Conservation (phyloP, 1,284 basidiomycete genomes). For the Papiliotrema fonsecae region DNA sequence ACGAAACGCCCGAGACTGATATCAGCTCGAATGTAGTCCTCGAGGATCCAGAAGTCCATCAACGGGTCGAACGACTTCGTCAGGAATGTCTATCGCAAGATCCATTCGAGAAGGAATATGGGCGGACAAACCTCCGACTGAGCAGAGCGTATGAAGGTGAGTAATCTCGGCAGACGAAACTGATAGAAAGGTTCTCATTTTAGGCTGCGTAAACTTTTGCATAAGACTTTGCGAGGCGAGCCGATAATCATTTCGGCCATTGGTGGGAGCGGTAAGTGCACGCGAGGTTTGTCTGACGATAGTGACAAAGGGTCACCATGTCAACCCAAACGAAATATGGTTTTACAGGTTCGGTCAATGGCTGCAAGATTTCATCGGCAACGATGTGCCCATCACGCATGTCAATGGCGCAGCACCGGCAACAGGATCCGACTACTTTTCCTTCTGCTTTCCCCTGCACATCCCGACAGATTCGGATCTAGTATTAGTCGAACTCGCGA, state of each 20-base stretch:
- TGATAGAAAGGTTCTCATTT: constrained; percentile 28
- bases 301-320: constrained; percentile 45
- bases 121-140: constrained; percentile 36
- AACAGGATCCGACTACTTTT: constrained; percentile 46
- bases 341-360: constrained; percentile 33
- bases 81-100: too few relatives aligned
- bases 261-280: constrained; percentile 42
- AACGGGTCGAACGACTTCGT: too few relatives aligned
- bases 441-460: constrained; percentile 45
- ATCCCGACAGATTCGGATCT: constrained; percentile 37
- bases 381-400: constrained; percentile 16
- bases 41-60: too few relatives aligned
- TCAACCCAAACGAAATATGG: constrained; percentile 37
- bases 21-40: too few relatives aligned
- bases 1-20: too few relatives aligned
- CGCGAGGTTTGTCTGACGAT: neutral
- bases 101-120: constrained; percentile 32
- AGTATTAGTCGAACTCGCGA: constrained; percentile 42
- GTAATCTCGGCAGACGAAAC: constrained; percentile 3
- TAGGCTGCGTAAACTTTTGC: constrained; percentile 26
- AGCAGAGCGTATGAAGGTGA: constrained; percentile 41
- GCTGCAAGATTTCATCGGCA: constrained; percentile 29
- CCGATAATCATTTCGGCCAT: constrained; percentile 33
- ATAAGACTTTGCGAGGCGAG: constrained; percentile 39
- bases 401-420: constrained; percentile 46